A percentile compares a stretch with the other conserved stretches of the same genome.
Evolutionary conservation across 352 stramenopile genomes (phyloP).

Genomic region (Globisporangium heterothallicum): DNA sequence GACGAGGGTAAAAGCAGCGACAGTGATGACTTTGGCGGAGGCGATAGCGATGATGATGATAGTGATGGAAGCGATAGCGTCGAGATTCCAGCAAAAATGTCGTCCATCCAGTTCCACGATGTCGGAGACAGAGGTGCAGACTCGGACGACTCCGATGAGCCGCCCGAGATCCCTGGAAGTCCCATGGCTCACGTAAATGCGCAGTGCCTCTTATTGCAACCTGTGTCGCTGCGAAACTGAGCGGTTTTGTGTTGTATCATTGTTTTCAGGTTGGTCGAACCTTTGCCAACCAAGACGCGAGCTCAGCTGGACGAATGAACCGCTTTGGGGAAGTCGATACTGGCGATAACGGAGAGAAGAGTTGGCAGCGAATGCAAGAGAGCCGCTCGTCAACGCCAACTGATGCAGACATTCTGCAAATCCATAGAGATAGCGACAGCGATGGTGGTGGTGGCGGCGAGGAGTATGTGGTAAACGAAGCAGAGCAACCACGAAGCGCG

Average conservation of each 20-base stretch:
- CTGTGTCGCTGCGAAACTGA: not conserved
- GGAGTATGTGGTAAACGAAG: constrained; percentile 57
- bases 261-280: constrained; percentile 9
- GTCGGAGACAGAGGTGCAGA: constrained; percentile 6
- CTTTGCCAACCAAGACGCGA: not conserved
- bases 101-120: constrained; percentile 1
- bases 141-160: constrained; percentile 39
- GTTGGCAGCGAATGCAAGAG: constrained; percentile 1
- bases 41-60: constrained; percentile 6
- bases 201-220: constrained; percentile 1
- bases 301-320: not conserved
- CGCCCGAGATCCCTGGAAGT: constrained; percentile 67
- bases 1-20: constrained; percentile 7
- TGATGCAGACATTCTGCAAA: constrained; percentile 13
- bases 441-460: constrained; percentile 14
- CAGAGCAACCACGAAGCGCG: constrained; percentile 40
- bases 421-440: constrained; percentile 5
- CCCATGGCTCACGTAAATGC: too few relatives aligned
- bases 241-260: not conserved
- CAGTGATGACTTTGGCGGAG: too few relatives aligned
- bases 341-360: not conserved
- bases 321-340: not conserved
- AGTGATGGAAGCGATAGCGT: constrained; percentile 16
- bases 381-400: too few relatives aligned
- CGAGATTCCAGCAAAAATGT: constrained; percentile 9